Percentiles rank a stretch among this genome's conserved stretches.
Conservation (phyloP, 148 eudicot species). For the Camellia lanceoleosa region DNA sequence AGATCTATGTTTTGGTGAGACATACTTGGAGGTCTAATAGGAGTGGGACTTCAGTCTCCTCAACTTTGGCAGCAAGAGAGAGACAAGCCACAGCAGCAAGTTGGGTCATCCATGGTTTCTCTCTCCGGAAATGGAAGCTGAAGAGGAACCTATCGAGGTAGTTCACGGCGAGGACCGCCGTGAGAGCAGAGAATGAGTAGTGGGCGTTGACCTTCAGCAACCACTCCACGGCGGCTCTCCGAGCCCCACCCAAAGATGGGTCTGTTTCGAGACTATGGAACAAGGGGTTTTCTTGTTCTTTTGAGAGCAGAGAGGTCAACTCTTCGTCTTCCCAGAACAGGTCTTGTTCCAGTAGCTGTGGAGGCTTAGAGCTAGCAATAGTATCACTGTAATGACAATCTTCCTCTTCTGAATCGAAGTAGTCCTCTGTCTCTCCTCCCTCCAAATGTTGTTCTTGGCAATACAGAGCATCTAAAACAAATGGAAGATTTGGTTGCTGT, state of each 20-base stretch:
- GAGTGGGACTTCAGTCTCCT: slow-evolving; percentile 59
- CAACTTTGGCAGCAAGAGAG: slow-evolving; percentile 69
- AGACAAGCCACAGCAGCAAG: slow-evolving; percentile 56
- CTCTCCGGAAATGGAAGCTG: slow-evolving; percentile 31
- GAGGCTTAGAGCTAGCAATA: neutral
- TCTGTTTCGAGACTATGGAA: neutral
- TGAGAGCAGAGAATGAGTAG: slow-evolving; percentile 34
- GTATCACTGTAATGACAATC: slow-evolving; percentile 13
- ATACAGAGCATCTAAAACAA: slow-evolving; percentile 33
- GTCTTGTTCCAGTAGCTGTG: slow-evolving; percentile 30
- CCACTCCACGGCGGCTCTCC: slow-evolving; percentile 32
- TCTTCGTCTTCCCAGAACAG: slow-evolving; percentile 58
- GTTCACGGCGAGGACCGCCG: slow-evolving; percentile 46
- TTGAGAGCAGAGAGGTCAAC: slow-evolving; percentile 30
- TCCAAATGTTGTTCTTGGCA: slow-evolving; percentile 40
- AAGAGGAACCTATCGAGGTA: slow-evolving; percentile 51
- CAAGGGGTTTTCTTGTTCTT: slow-evolving; percentile 2
- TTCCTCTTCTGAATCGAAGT: neutral
- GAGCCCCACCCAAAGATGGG: slow-evolving; percentile 13
- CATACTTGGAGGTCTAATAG: slow-evolving; percentile 63
- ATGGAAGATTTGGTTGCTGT: slow-evolving; percentile 15
- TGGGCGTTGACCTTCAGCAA: slow-evolving; percentile 30
- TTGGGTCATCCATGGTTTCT: slow-evolving; percentile 59
- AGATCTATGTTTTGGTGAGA: neutral
- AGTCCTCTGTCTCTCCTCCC: slow-evolving; percentile 6